A percentile compares a stretch with the other conserved stretches of the same genome.
Conservation (phyloP, 2,329 filamentous ascomycete genomes). For the Metarhizium guizhouense region DNA sequence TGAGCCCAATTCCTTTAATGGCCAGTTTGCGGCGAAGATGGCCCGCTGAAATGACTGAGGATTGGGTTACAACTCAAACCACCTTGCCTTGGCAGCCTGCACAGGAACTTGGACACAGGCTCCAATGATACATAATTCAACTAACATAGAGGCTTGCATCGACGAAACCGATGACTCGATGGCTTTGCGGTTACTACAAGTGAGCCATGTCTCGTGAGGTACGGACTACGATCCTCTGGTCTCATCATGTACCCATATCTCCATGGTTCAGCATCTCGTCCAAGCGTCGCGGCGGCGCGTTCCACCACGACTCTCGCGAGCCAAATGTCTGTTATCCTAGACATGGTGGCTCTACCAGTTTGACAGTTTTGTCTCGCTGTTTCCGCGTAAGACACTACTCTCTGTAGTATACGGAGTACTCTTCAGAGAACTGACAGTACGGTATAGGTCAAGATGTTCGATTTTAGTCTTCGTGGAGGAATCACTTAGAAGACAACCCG, state of each 20-base stretch:
- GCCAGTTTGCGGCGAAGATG: background rate
- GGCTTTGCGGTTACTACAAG: background rate
- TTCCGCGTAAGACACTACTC: background rate
- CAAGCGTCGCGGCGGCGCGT: background rate
- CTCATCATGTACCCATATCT: background rate
- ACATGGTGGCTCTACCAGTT: background rate
- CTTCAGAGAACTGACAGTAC: background rate
- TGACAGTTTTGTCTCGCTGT: background rate
- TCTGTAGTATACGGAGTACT: background rate
- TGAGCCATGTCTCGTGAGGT: background rate
- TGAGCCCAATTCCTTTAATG: background rate
- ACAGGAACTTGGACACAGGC: too few relatives aligned
- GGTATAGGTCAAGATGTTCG: background rate
- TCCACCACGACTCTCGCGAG: too few relatives aligned
- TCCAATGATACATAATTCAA: background rate
- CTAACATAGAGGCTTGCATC: background rate
- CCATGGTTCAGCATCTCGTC: background rate
- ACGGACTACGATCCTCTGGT: background rate
- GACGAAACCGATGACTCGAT: background rate
- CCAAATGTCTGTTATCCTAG: background rate
- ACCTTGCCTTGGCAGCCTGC: background rate
- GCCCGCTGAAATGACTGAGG: background rate
- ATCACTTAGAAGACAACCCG: background rate
- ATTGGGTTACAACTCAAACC: background rate
- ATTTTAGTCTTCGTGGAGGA: background rate